Conservation (phyloP, 2,329 filamentous ascomycete genomes). For the Ceratocystis cacaofunesta region DNA sequence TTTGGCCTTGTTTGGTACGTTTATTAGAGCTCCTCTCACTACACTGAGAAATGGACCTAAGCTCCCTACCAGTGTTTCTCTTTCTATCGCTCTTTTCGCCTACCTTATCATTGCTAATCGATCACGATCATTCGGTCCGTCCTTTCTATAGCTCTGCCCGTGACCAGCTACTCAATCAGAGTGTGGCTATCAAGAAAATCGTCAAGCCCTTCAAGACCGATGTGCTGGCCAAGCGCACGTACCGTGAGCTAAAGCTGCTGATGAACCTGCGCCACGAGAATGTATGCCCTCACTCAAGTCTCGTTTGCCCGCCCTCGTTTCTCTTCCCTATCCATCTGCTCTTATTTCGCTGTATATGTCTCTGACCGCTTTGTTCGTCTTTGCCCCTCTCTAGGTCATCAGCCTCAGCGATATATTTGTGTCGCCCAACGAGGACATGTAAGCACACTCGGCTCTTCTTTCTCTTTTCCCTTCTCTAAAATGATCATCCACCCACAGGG, state of each 20-base stretch:
- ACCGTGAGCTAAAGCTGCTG: slow-evolving; percentile 89
- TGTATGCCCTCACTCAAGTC: slow-evolving; percentile 34
- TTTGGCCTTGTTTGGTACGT: slow-evolving; percentile 93
- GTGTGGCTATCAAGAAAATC: slow-evolving; percentile 99
- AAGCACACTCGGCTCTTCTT: slow-evolving; percentile 24
- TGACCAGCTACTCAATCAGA: slow-evolving; percentile 92
- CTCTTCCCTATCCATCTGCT: not conserved
- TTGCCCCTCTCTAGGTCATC: slow-evolving; percentile 52
- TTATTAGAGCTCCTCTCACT: not conserved
- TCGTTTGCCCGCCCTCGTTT: not conserved
- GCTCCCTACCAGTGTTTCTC: too few species aligned
- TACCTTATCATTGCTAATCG: too few species aligned
- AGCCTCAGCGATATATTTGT: slow-evolving; percentile 99
- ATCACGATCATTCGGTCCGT: not conserved
- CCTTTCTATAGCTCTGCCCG: slow-evolving; percentile 61
- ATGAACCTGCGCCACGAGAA: slow-evolving; percentile 97
- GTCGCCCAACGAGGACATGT: slow-evolving; percentile 97
- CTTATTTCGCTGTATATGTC: not conserved
- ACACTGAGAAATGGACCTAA: too few species aligned
- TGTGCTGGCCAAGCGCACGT: slow-evolving; percentile 91
- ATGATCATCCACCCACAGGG: too few species aligned
- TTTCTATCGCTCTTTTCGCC: too few species aligned
- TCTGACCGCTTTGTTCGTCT: slow-evolving; percentile 16
- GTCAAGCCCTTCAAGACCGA: slow-evolving; percentile 99
- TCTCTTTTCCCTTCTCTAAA: too few species aligned